Percentiles rank a stretch among this genome's conserved stretches.
Conservation (phyloP, 2,329 filamentous ascomycete genomes). For the Penicillium glabrum region DNA sequence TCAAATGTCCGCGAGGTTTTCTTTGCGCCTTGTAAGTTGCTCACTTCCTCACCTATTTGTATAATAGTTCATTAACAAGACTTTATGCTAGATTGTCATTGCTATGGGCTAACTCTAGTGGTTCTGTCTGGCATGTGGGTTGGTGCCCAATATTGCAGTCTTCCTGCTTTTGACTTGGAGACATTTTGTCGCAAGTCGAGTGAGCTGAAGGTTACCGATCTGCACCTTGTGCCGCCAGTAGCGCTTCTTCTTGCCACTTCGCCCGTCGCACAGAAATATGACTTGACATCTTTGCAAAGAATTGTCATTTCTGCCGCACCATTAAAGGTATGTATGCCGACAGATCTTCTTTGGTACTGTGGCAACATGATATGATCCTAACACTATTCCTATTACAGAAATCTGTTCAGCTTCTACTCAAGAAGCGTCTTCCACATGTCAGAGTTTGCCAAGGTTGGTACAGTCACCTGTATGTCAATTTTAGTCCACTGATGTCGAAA, state of each 20-base stretch:
- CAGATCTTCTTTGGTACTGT: not conserved
- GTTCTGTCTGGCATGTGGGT: conserved; percentile 21
- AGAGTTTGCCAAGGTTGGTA: conserved; percentile 19
- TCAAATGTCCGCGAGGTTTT: conserved; percentile 19
- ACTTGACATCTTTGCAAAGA: conserved; percentile 13
- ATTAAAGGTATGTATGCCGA: conserved; percentile 12
- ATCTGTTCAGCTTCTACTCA: conserved; percentile 15
- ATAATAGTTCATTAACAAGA: not conserved
- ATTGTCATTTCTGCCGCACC: conserved; percentile 22
- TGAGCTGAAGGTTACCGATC: conserved; percentile 18
- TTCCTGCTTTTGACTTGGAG: conserved; percentile 18
- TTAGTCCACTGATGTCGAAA: not conserved
- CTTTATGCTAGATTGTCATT: conserved; percentile 16
- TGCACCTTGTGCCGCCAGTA: conserved; percentile 21
- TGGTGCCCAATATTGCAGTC: conserved; percentile 13
- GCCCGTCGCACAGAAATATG: conserved; percentile 12
- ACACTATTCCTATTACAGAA: conserved; percentile 1
- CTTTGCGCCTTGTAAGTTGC: conserved; percentile 18
- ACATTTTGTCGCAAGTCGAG: conserved; percentile 15
- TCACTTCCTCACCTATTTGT: not conserved
- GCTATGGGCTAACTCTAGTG: conserved; percentile 15
- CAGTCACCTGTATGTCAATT: not conserved
- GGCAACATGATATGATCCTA: not conserved
- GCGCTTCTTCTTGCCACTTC: conserved; percentile 13
- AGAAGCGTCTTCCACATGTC: conserved; percentile 15